Evolutionary conservation across 75 land plant genomes (phyloP), one percentile per base, ranked within the genome.

Genomic region (Pinus tabuliformis): DNA sequence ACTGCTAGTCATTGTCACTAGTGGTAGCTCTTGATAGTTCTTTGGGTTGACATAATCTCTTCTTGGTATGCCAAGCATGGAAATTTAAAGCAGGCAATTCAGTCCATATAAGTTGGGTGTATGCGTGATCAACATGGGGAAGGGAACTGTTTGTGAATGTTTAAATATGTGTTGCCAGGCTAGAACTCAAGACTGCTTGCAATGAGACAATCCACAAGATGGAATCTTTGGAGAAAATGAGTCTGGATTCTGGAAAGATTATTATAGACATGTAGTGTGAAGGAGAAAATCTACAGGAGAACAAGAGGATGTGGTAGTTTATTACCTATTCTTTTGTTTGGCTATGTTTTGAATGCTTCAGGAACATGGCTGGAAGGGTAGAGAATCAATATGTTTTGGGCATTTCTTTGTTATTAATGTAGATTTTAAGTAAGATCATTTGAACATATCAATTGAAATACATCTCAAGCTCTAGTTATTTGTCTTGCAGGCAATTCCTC

Each of bases 401-500:
- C 1, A 20, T 8, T 45, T n/a, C 72, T 68, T 68, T 9, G 21
- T 8, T 8, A 39, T 66, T 20, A 12, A n/a, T 68, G 24, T 66
- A 3, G 21, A n/a, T 66, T 16, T 33, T 33, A 26, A 66, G 9
- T 37, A 20, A 11, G 22, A 37, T 45, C 11, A 8, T 68, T 42
- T 68, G 72, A 17, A 68, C 39, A 42, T 68, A 21, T 7, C 14
- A 68, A 68, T 68, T 18, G 33, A n/a, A 64, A 49, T 11, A 49
- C 36, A 64, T 64, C 39, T 33, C 6, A 64, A 64, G 18, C 22
- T 36, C 17, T 24, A 42, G 39, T 12, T 72, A 8, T 28, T 52
- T 56, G 63, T 20, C 14, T 58, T 73, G 13, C 81, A 95, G 98
- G 96, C 91, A 30, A 93, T 97, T 58, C 99, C 98, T 56, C 99